phyloP scores from a whole-genome alignment of 441 rosid species.

The Melianthus villosus region DNA sequence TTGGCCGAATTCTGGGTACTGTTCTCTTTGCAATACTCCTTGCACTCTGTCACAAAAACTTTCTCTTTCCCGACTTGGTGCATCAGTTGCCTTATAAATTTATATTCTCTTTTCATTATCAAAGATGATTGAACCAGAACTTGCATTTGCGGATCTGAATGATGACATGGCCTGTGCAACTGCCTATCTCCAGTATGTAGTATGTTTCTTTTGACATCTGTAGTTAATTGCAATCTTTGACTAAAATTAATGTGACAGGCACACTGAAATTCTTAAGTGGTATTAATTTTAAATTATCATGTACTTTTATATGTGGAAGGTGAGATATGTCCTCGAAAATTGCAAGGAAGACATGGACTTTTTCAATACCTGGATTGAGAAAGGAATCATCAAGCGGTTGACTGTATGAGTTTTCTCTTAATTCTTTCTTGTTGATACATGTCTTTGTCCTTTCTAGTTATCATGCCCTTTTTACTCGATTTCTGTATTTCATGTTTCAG shows the following conservation, averaged over 20 bases:
- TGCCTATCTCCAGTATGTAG: slow-evolving; percentile 99
- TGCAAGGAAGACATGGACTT: slow-evolving; percentile 98
- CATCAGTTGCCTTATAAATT: slow-evolving; percentile 8
- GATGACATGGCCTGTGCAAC: slow-evolving; percentile 98
- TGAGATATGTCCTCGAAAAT: slow-evolving; percentile 62
- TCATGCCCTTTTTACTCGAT: no score
- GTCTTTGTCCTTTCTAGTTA: no score
- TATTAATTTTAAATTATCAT: slow-evolving; percentile 4
- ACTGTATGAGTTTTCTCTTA: slow-evolving; percentile 47
- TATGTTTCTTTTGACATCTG: slow-evolving; percentile 55
- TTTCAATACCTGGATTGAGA: slow-evolving; percentile 90
- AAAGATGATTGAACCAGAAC: slow-evolving; percentile 97
- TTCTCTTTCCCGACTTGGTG: no score
- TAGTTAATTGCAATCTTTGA: no score
- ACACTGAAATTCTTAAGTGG: not conserved
- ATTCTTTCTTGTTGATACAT: no score
- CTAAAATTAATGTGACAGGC: no score
- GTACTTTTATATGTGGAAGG: slow-evolving; percentile 27
- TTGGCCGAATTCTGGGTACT: slow-evolving; percentile 93
- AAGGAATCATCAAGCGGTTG: slow-evolving; percentile 77
- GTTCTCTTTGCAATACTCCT: slow-evolving; percentile 7
- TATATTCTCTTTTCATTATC: slow-evolving; percentile 7
- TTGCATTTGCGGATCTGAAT: slow-evolving; percentile 83
- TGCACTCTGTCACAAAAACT: not conserved
- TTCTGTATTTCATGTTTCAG: no score